These are phyloP conservation scores for Saccharomycopsis capsularis DNA, from an alignment of 805 yeast species.

Conservation along the genomic window DNA sequence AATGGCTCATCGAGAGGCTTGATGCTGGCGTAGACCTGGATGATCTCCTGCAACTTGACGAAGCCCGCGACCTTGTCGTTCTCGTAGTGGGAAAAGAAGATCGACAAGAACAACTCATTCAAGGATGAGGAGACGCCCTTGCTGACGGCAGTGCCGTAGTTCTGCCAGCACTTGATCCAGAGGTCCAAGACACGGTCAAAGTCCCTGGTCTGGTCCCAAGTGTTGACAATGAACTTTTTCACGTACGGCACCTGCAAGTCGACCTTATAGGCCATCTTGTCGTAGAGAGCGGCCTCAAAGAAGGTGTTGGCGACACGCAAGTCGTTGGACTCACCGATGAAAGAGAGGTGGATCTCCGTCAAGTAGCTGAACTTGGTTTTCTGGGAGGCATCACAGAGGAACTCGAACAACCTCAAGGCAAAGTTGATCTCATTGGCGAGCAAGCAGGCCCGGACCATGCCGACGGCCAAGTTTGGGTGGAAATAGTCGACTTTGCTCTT, in stretches of 20 bases:
- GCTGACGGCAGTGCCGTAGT: constrained; percentile 51
- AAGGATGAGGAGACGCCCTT: constrained; percentile 68
- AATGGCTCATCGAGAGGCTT: constrained; percentile 69
- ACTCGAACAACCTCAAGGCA: constrained; percentile 59
- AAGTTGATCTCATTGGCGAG: constrained; percentile 55
- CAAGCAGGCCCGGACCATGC: constrained; percentile 70
- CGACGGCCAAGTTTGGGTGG: constrained; percentile 47
- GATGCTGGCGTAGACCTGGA: constrained; percentile 49
- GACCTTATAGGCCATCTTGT: constrained; percentile 66
- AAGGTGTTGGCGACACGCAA: constrained; percentile 64
- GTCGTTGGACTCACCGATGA: constrained; percentile 73
- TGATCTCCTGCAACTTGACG: constrained; percentile 46
- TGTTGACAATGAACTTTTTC: constrained; percentile 53
- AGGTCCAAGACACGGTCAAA: constrained; percentile 51
- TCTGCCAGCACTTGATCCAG: constrained; percentile 56
- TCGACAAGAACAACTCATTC: constrained; percentile 59
- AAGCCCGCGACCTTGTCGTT: constrained; percentile 48
- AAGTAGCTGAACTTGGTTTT: constrained; percentile 42
- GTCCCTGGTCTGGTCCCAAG: constrained; percentile 51
- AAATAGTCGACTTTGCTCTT: constrained; percentile 29
- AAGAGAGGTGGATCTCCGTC: constrained; percentile 68
- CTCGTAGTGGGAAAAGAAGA: constrained; percentile 57
- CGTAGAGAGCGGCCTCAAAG: constrained; percentile 62
- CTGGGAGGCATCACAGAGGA: constrained; percentile 47
- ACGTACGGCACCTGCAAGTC: constrained; percentile 69